Base-by-base conservation (phyloP, 2,329 filamentous ascomycete species). In the Cercospora sojina region DNA sequence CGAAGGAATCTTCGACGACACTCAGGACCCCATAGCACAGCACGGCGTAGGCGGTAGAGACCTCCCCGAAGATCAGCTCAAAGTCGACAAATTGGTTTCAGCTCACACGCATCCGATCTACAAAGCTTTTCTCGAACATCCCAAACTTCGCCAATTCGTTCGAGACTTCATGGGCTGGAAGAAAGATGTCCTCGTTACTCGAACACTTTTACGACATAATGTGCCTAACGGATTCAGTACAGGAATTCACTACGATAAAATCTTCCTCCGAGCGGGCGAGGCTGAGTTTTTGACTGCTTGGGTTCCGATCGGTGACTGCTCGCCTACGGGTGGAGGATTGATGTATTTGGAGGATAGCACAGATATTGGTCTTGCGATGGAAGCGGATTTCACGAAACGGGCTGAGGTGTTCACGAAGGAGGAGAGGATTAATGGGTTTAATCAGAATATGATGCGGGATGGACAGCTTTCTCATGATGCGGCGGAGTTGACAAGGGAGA, bases 181-280 rank as follows among this genome's bases (percentile, higher is more conserved):
- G 16, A 67, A 76, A 27, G 77, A 80, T 27, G 72, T 77, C 3
- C 64, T 79, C 8, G 67, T 74, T 32, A 73, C 72, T 55, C 71
- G 79, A n/a, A 78, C 78, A 1, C 73, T 81, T 71, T 69, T 80
- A 29, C 72, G 80, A 3, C 79, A 81, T 67, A 80, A 80, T 60
- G 76, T 79, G 10, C 79, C 79, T 0, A 68, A 74, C 20, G 77
- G 77, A 6, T 61, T 75, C 13, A 75, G 75, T 47, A 81, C 79
- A 0, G 79, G 78, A 3, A 76, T 81, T 3, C 80, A 82, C 67
- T 81, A 82, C 68, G 80, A 82, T 65, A 75, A 79, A 51, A 71
- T 79, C 43, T 82, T 81, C 66, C 74, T 82, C 5, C 74, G 80
- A 16, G 77, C 71, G 16, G 79, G 79, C 5, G 74, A 78, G 23